Percentiles rank a stretch among this genome's conserved stretches.
These are phyloP conservation scores for Plasmodium blacklocki DNA, from an alignment of 169 alveolate species.

Conservation along the genomic window DNA sequence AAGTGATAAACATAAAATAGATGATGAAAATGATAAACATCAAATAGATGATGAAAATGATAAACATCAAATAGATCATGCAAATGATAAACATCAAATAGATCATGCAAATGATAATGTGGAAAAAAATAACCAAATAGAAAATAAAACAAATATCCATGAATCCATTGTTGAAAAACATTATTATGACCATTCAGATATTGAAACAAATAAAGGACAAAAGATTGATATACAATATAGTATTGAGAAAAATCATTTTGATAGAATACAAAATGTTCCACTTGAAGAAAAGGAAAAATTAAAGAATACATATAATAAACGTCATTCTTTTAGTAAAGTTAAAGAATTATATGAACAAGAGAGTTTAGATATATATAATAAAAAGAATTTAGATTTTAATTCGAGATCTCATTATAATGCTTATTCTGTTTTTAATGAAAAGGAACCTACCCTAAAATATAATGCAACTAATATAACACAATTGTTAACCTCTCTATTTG, in stretches of 20 bases:
- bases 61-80: not conserved
- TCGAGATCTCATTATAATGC: slow-evolving; percentile 39
- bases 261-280: not conserved
- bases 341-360: not conserved
- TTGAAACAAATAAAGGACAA: too few species aligned
- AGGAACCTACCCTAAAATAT: slow-evolving; percentile 63
- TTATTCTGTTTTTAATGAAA: slow-evolving; percentile 43
- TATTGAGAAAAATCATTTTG: too few species aligned
- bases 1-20: not conserved
- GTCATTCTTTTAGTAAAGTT: too few species aligned
- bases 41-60: not conserved
- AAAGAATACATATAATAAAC: not conserved
- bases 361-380: slow-evolving; percentile 2
- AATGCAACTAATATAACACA: slow-evolving; percentile 71
- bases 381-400: slow-evolving; percentile 31
- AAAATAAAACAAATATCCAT: too few species aligned
- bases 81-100: not conserved
- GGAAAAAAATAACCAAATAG: too few species aligned
- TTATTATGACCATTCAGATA: too few species aligned
- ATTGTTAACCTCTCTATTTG: slow-evolving; percentile 58
- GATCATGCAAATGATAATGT: not conserved
- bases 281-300: not conserved
- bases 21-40: not conserved
- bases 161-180: too few species aligned
- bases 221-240: too few species aligned